phyloP scores from a whole-genome alignment of 2,329 filamentous ascomycete species.

The Cercospora janseana region DNA sequence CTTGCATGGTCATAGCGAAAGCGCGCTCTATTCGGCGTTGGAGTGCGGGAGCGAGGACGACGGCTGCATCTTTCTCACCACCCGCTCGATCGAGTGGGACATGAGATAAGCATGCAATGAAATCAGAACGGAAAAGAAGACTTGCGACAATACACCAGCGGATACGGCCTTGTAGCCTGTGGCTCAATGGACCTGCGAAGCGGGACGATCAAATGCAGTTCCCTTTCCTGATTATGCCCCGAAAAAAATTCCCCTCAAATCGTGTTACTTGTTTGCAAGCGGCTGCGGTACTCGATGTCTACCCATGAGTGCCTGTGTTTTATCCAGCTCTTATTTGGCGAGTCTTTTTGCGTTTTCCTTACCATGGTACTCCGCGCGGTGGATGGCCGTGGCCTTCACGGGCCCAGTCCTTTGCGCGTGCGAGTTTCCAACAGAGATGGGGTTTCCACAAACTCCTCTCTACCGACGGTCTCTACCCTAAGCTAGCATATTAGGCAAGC shows the following conservation, averaged over 20 bases:
- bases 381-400: slow-evolving; percentile 4
- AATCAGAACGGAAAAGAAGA: slow-evolving; percentile 17
- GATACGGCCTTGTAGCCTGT: slow-evolving; percentile 12
- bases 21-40: slow-evolving; percentile 24
- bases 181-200: slow-evolving; percentile 14
- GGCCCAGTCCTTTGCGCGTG: neutral
- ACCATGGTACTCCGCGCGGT: slow-evolving; percentile 5
- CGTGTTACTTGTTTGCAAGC: slow-evolving; percentile 15
- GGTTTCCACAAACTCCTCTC: slow-evolving; percentile 8
- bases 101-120: slow-evolving; percentile 16
- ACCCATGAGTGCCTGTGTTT: slow-evolving; percentile 16
- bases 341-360: slow-evolving; percentile 13
- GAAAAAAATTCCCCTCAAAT: slow-evolving; percentile 8
- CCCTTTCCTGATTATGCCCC: slow-evolving; percentile 9
- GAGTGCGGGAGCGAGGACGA: slow-evolving; percentile 21
- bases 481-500: slow-evolving; percentile 18
- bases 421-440: slow-evolving; percentile 9
- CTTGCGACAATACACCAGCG: slow-evolving; percentile 16
- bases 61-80: slow-evolving; percentile 22
- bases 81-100: slow-evolving; percentile 10
- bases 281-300: slow-evolving; percentile 15
- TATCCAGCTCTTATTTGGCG: slow-evolving; percentile 13
- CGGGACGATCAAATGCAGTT: slow-evolving; percentile 11
- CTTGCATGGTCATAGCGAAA: slow-evolving; percentile 22
- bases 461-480: slow-evolving; percentile 18